Base-by-base conservation (phyloP, 371 early-diverging fungal species). In the Thermomucor indicae-seudaticae region DNA sequence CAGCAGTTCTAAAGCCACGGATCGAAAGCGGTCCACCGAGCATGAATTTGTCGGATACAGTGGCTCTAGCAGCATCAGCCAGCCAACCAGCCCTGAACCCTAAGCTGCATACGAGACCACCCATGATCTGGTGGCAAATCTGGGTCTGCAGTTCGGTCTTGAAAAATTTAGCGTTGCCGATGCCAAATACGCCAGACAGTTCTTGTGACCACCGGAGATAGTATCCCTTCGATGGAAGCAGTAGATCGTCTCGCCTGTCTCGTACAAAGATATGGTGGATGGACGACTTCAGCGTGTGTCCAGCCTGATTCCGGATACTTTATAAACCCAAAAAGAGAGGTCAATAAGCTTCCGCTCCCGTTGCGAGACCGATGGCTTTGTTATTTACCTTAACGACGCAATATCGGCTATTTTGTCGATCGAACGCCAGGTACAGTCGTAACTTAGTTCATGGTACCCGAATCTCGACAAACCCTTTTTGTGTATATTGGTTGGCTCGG, bases 281-380 rank as follows among this genome's bases (percentile, higher is more conserved):
- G 0, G 91, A 75, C 3, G 93, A 88, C 61, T 96, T 96, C 29
- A 96, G 66, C 16, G 89, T 73, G 62, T 96, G 89, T 0, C 95
- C 96, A 14, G 88, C 95, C 53, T 93, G 88, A 30, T 85, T 65
- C 24, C 97, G 88, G 48, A 95, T 80, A 57, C 92, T 91, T 66
- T 19, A 51, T 8, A 47, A 4, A 50, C 37, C 41, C 28, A 17
- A 20, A 39, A 1, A 20, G 6, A 16, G 5, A 16, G 23, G 42
- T 42, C 42, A 17, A 19, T 19, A 4, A n/a, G n/a, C n/a, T n/a
- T n/a, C n/a, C n/a, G n/a, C n/a, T n/a, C n/a, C n/a, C n/a, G n/a
- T n/a, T 8, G 12, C 6, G 17, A 16, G 42, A 42, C 6, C 25
- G n/a, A 24, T 22, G 10, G 22, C 23, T 22, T 41, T 29, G 8